Evolutionary conservation across 106 monocot species (phyloP), one percentile per base, ranked within the genome.

Genomic region (Platanthera guangdongensis): DNA sequence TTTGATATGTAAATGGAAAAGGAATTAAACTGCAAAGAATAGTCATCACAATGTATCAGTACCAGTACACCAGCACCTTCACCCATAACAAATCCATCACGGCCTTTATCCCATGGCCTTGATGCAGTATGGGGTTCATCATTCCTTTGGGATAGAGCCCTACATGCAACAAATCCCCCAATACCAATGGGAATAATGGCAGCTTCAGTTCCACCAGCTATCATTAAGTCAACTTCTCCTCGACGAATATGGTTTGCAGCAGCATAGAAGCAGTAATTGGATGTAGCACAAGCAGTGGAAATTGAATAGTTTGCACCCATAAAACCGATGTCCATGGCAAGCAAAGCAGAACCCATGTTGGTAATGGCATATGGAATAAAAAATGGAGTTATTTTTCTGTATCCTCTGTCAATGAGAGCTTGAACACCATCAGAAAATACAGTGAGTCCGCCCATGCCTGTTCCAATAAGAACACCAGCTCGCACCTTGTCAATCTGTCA

Each of bases 51-150:
- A n/a, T 39, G 39, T 39, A 1, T 39, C 52, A 80, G 84, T 87
- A 96, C 93, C 89, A 97, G 60, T 53, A 93, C 84, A 77, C 96
- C 96, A 81, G 96, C 89, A 77, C 96, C 96, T 82, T 97, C 96
- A 47, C 96, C 96, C 96, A 97, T 97, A 48, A 97, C 96, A 85
- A 97, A 97, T 18, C 96, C 96, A 89, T 97, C 96, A 64, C 96
- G 82, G 16, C 64, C 96, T 78, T 91, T 89, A 80, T 97, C 96
- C 96, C 96, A 97, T 55, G 96, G 96, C 81, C 96, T 91, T 60
- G 96, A 97, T 78, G 96, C 96, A 48, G 93, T 91, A 78, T 86
- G 81, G 14, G 96, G 96, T 28, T 97, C 96, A 85, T 93, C 87
- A 74, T 97, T 97, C 80, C 96, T 91, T 78, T 97, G 93, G 9